phyloP scores from a whole-genome alignment of 2,329 filamentous ascomycete genomes.

The Hypoxylon sp. region DNA sequence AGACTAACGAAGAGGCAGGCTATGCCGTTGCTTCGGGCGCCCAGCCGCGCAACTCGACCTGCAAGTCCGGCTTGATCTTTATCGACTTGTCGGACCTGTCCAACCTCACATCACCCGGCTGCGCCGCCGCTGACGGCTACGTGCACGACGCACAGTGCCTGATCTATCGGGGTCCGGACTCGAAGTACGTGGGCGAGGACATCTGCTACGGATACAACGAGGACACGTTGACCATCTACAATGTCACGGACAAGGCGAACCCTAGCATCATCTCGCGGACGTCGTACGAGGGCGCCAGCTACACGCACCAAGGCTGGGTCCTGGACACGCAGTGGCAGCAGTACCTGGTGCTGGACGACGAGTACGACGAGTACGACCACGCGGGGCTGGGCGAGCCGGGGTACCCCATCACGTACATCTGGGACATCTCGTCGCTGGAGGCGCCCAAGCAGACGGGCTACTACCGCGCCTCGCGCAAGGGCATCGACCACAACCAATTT shows the following conservation, averaged over 20 bases:
- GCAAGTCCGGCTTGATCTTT: slow-evolving; percentile 68
- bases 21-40: slow-evolving; percentile 61
- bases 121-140: slow-evolving; percentile 67
- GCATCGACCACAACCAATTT: slow-evolving; percentile 60
- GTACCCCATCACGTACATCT: slow-evolving; percentile 61
- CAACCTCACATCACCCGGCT: slow-evolving; percentile 66
- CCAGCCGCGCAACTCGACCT: slow-evolving; percentile 56
- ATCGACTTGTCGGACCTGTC: slow-evolving; percentile 67
- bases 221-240: slow-evolving; percentile 63
- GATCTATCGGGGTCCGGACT: slow-evolving; percentile 64
- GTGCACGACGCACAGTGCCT: slow-evolving; percentile 73
- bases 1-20: slow-evolving; percentile 60
- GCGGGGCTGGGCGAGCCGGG: slow-evolving; percentile 53
- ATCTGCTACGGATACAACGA: slow-evolving; percentile 70
- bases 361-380: slow-evolving; percentile 60
- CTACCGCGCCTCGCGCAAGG: slow-evolving; percentile 55
- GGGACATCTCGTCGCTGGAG: slow-evolving; percentile 57
- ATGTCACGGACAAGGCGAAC: slow-evolving; percentile 61
- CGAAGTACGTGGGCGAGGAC: slow-evolving; percentile 59
- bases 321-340: slow-evolving; percentile 55
- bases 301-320: slow-evolving; percentile 67
- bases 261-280: slow-evolving; percentile 62
- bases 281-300: slow-evolving; percentile 65
- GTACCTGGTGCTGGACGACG: slow-evolving; percentile 61
- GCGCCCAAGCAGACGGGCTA: slow-evolving; percentile 57